Conservation (phyloP, 139 green algal genomes). For the Micromonas pusilla region DNA sequence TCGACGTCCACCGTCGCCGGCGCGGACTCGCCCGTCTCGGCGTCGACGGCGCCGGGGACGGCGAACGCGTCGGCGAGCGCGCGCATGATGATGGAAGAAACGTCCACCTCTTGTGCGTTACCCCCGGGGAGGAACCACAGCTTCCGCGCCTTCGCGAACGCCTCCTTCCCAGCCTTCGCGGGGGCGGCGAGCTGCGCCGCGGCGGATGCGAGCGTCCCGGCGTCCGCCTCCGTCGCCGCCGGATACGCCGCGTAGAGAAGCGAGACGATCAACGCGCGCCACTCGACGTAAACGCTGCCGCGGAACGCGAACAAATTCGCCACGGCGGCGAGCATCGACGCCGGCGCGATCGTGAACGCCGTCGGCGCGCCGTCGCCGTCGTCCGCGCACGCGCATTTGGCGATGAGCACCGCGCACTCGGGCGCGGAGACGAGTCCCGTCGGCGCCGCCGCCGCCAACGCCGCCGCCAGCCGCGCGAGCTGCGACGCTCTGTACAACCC, state of each 20-base stretch:
- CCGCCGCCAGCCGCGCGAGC: constrained; percentile 38
- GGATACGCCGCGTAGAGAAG: not conserved
- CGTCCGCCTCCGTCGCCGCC: not conserved
- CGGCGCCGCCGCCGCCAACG: constrained; percentile 24
- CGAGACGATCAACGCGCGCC: not conserved
- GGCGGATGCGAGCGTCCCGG: not conserved
- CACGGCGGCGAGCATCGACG: constrained; percentile 30
- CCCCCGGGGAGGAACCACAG: not conserved
- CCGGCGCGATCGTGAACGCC: not conserved
- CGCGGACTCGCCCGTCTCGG: no score
- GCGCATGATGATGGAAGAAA: not conserved
- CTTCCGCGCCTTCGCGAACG: not conserved
- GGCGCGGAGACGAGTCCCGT: constrained; percentile 40
- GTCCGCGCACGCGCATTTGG: constrained; percentile 9
- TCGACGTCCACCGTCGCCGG: not conserved
- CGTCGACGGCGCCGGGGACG: not conserved
- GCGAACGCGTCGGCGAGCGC: constrained; percentile 2
- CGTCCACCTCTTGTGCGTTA: not conserved
- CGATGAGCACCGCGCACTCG: constrained; percentile 36
- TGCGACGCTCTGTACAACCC: constrained; percentile 27
- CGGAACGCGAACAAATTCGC: constrained; percentile 44
- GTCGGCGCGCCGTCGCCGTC: no score
- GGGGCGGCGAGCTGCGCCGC: not conserved
- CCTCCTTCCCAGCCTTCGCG: no score
- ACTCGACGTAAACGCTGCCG: not conserved